Base-by-base conservation (phyloP, 805 yeast species). In the Metschnikowia peoriensis region DNA sequence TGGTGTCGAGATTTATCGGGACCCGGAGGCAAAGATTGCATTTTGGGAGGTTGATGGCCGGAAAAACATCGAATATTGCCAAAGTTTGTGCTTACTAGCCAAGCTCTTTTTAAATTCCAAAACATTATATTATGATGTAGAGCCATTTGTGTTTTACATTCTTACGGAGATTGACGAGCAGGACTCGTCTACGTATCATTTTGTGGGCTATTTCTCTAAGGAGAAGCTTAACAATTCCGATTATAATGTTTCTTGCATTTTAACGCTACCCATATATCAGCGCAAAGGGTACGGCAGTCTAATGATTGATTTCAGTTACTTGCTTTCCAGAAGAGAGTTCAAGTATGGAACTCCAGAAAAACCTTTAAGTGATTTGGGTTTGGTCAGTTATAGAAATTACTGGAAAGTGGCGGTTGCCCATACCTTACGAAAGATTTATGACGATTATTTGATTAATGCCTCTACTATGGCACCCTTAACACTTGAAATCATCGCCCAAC, bases 131-230 rank as follows among this genome's bases (percentile, higher is more conserved):
- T 90, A 90, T 65, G 98, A 94, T 63, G 98, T 93, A 42, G 97
- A 94, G 67, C 97, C 98, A 1, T 93, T 93, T 61, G 80, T 88
- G 65, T 94, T 94, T 65, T 94, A 93, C 68, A 83, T 92, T 1
- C 69, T 94, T 43, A 88, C 93, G 6, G 94, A 88, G 58, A 73
- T 79, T 41, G 88, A 84, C 61, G 74, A 61, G 27, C 47, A 52
- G 17, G 70, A 72, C 60, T 65, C 72, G 28, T 61, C 68, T 4
- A 61, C 61, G 15, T 86, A 86, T 64, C 91, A 89, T 63, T 88
- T 94, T 69, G 92, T 92, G 38, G 99, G 99, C 0, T 94, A 94
- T 67, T 94, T 94, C 65, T 88, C 96, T 27, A 94, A 94, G 62
- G 97, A 92, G 62, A 85, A 85, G 60, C 73, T 87, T 54, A 86